Evolutionary conservation across 2,329 filamentous ascomycete genomes (phyloP).

Genomic region (Plectosphaerella cucumerina): DNA sequence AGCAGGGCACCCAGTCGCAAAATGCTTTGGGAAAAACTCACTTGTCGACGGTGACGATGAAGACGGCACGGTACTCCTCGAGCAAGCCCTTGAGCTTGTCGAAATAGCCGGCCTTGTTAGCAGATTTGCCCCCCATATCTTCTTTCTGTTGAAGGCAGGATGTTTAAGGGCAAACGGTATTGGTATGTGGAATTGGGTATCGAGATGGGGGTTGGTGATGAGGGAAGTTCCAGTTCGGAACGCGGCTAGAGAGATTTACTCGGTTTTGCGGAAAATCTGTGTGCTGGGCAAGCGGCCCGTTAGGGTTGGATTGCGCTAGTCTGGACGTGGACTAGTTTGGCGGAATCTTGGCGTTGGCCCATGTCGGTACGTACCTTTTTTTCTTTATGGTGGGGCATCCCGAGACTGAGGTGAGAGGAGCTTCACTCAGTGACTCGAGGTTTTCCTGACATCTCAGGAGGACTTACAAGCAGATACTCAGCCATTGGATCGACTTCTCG

Average conservation of each 20-base stretch:
- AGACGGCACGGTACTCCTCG: conserved; percentile 94
- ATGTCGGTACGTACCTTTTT: conserved; percentile 29
- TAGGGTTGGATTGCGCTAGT: conserved; percentile 33
- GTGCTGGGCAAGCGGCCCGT: conserved; percentile 11
- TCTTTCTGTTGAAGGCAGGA: conserved; percentile 93
- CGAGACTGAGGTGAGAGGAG: not conserved
- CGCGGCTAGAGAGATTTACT: conserved; percentile 1
- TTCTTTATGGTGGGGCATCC: conserved; percentile 10
- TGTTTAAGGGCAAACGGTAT: conserved; percentile 79
- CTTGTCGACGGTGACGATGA: conserved; percentile 93
- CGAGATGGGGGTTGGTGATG: not conserved
- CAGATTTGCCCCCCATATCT: conserved; percentile 98
- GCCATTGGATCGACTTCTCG: not conserved
- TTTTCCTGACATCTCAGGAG: not conserved
- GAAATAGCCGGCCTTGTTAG: conserved; percentile 95
- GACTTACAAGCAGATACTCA: too few relatives aligned
- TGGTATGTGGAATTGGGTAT: conserved; percentile 1
- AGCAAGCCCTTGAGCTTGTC: conserved; percentile 98
- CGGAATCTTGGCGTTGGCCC: conserved; percentile 18
- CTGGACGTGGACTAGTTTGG: conserved; percentile 11
- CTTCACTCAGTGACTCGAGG: not conserved
- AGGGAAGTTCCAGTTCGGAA: not conserved
- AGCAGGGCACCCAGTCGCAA: not conserved
- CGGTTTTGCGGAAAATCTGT: conserved; percentile 9
- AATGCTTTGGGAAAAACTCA: not conserved